Evolutionary conservation across 1,284 basidiomycete species (phyloP).

Genomic region (Pterulicium gracile): DNA sequence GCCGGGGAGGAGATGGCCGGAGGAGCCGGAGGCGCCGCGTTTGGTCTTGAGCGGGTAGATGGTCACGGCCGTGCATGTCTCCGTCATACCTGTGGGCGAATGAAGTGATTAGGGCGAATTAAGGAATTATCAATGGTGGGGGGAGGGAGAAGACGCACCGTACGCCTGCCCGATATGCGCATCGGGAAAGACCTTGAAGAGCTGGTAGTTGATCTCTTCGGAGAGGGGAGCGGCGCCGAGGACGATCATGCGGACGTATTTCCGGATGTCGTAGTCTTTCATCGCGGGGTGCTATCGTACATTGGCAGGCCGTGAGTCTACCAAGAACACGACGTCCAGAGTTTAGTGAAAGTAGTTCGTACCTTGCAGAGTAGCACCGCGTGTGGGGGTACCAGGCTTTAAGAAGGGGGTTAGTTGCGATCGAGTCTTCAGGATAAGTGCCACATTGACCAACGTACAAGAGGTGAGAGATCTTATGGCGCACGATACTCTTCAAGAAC

Average conservation of each 20-base stretch:
- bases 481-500: constrained; percentile 60
- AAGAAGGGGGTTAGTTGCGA: too few relatives aligned
- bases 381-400: constrained; percentile 61
- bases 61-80: constrained; percentile 41
- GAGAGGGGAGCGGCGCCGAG: constrained; percentile 69
- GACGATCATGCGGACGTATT: constrained; percentile 46
- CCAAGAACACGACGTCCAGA: background rate
- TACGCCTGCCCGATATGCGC: constrained; percentile 58
- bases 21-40: constrained; percentile 44
- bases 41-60: constrained; percentile 35
- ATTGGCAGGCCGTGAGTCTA: constrained; percentile 3
- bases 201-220: constrained; percentile 45
- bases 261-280: constrained; percentile 52
- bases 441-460: constrained; percentile 37
- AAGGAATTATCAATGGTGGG: constrained; percentile 6
- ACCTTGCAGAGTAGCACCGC: constrained; percentile 65
- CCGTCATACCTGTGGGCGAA: constrained; percentile 29
- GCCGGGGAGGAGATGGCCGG: constrained; percentile 44
- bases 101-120: background rate
- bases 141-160: constrained; percentile 24
- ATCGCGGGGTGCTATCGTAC: constrained; percentile 52
- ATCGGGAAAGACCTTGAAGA: constrained; percentile 45
- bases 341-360: constrained; percentile 3
- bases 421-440: too few relatives aligned
- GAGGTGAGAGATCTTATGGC: constrained; percentile 55